Percentiles rank a stretch among this genome's conserved stretches.
These are phyloP conservation scores for Nevesoporus exiguus DNA, from an alignment of 768 basidiomycete genomes.

Conservation along the genomic window DNA sequence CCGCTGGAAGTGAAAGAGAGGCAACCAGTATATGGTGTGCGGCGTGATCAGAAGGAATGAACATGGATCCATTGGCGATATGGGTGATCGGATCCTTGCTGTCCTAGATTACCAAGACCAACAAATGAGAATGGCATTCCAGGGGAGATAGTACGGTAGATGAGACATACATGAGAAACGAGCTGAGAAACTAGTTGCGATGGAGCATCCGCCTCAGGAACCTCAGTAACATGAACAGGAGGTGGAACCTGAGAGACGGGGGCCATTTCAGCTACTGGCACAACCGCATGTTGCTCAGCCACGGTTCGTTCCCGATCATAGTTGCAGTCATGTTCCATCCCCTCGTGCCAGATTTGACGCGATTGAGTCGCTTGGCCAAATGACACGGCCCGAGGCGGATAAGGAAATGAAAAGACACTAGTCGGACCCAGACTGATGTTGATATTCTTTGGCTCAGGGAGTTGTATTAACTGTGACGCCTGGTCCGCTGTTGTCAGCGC, in stretches of 20 bases:
- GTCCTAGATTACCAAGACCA: slow-evolving; percentile 3
- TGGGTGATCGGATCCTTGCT: slow-evolving; percentile 21
- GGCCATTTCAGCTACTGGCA: background rate
- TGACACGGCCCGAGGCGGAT: background rate
- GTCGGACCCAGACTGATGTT: slow-evolving; percentile 9
- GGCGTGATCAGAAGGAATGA: slow-evolving; percentile 13
- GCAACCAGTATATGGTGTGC: slow-evolving; percentile 21
- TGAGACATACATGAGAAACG: slow-evolving; percentile 7
- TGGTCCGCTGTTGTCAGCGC: slow-evolving; percentile 24
- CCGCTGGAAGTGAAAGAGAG: slow-evolving; percentile 18
- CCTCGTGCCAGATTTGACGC: background rate
- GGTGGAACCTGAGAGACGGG: background rate
- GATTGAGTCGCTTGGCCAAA: background rate
- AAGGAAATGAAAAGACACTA: background rate
- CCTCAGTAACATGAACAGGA: background rate
- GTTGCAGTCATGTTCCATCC: background rate
- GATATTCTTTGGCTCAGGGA: slow-evolving; percentile 22
- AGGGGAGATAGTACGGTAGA: background rate
- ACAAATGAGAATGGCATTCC: background rate
- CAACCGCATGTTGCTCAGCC: background rate
- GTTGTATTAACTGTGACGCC: slow-evolving; percentile 14
- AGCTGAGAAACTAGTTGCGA: slow-evolving; percentile 10
- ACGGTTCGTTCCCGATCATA: background rate
- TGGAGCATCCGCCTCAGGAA: background rate
- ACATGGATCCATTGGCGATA: slow-evolving; percentile 7